phyloP scores from a whole-genome alignment of 2,329 filamentous ascomycete genomes.

The Stenocarpella maydis region DNA sequence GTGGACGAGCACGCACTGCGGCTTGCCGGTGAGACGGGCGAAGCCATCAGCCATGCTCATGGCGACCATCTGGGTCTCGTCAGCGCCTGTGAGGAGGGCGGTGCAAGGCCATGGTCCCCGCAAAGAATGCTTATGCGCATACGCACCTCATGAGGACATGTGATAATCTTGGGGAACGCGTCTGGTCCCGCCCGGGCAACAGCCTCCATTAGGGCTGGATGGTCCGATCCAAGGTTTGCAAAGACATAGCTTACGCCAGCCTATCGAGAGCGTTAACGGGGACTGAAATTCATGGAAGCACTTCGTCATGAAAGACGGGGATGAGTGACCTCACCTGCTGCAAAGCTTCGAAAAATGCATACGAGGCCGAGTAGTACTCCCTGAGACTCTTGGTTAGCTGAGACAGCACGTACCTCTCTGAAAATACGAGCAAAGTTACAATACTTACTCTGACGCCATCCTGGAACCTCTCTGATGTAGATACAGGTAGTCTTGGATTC shows the following conservation, averaged over 20 bases:
- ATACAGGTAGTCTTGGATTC: too few relatives aligned
- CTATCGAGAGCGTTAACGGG: constrained; percentile 45
- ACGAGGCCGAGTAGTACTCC: background rate
- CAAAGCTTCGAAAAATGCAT: background rate
- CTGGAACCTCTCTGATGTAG: too few relatives aligned
- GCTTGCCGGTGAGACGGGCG: constrained; percentile 70
- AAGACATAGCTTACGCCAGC: constrained; percentile 67
- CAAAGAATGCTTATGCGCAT: too few relatives aligned
- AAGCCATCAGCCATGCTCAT: constrained; percentile 73
- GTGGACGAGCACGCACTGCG: constrained; percentile 76
- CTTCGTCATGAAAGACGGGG: too few relatives aligned
- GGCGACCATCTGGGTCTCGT: background rate
- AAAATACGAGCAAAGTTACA: too few relatives aligned
- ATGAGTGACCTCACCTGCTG: too few relatives aligned
- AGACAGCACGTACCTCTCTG: too few relatives aligned
- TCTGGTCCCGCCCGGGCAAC: background rate
- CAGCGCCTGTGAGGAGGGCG: too few relatives aligned
- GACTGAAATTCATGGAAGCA: too few relatives aligned
- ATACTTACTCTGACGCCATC: too few relatives aligned
- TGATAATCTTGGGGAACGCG: background rate
- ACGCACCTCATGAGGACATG: background rate
- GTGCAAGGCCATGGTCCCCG: too few relatives aligned
- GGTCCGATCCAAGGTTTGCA: constrained; percentile 66
- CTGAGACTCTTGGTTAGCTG: background rate
- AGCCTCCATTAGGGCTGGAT: background rate